A percentile compares a stretch with the other conserved stretches of the same genome.
phyloP scores from a whole-genome alignment of 2,329 filamentous ascomycete genomes.

The Blastomyces parvus region DNA sequence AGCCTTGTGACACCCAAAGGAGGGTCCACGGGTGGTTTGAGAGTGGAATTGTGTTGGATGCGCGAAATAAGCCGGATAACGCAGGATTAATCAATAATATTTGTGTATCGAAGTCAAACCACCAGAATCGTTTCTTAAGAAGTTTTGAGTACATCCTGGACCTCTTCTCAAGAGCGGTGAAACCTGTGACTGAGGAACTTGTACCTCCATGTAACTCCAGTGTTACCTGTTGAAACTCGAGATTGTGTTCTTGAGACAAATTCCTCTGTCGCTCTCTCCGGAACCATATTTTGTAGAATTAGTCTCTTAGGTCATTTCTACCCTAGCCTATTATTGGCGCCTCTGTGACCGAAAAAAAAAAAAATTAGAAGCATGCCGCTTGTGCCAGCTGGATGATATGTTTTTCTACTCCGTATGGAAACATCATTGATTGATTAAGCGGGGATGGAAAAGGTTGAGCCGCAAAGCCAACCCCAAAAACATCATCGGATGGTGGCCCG shows the following conservation, averaged over 20 bases:
- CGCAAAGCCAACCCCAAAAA: background rate
- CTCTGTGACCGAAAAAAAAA: background rate
- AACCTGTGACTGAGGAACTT: background rate
- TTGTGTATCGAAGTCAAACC: background rate
- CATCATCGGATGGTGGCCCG: background rate
- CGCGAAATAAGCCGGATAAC: background rate
- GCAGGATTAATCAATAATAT: background rate
- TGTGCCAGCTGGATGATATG: background rate
- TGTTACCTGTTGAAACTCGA: background rate
- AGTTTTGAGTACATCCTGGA: background rate
- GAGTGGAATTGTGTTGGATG: background rate
- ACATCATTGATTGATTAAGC: background rate
- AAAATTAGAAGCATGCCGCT: background rate
- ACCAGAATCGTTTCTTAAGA: too few species aligned
- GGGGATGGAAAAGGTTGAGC: background rate
- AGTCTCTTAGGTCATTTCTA: background rate
- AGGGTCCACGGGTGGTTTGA: background rate
- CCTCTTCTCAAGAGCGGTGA: background rate
- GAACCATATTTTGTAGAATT: background rate
- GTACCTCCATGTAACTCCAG: background rate
- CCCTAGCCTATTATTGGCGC: background rate
- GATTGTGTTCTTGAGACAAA: background rate
- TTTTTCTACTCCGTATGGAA: background rate
- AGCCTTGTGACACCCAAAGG: conserved; percentile 6
- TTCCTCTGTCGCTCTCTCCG: background rate